A percentile compares a stretch with the other conserved stretches of the same genome.
phyloP scores from a whole-genome alignment of 1,284 basidiomycete species.

The Apiotrichum sp. region DNA sequence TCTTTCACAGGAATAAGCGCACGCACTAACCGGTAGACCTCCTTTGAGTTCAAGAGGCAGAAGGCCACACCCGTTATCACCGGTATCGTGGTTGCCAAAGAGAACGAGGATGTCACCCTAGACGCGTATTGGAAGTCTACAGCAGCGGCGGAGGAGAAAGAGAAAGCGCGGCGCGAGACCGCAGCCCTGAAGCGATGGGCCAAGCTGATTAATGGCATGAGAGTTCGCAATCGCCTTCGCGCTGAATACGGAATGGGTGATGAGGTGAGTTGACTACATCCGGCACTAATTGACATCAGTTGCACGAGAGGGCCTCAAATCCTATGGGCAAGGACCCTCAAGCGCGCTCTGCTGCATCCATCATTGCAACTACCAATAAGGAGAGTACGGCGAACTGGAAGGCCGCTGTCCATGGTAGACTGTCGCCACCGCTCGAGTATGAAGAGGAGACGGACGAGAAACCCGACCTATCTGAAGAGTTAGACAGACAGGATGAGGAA shows the following conservation, averaged over 20 bases:
- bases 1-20: not conserved
- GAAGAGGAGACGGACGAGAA: not conserved
- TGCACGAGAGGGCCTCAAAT: slow-evolving; percentile 30
- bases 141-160: slow-evolving; percentile 68
- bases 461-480: not conserved
- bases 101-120: slow-evolving; percentile 68
- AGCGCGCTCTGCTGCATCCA: slow-evolving; percentile 19
- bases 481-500: not conserved
- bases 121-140: slow-evolving; percentile 85
- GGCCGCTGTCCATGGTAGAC: slow-evolving; percentile 10
- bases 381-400: slow-evolving; percentile 18
- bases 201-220: slow-evolving; percentile 77
- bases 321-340: slow-evolving; percentile 22
- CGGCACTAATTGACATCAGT: slow-evolving; percentile 19
- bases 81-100: slow-evolving; percentile 79
- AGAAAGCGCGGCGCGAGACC: slow-evolving; percentile 68
- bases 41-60: slow-evolving; percentile 89
- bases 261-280: slow-evolving; percentile 25
- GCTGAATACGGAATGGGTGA: slow-evolving; percentile 63
- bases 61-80: slow-evolving; percentile 78
- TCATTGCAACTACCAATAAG: slow-evolving; percentile 27
- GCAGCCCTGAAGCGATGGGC: slow-evolving; percentile 82
- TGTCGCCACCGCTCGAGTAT: slow-evolving; percentile 1
- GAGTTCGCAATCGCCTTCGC: slow-evolving; percentile 73
- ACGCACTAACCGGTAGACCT: slow-evolving; percentile 39